Evolutionary conservation across 495 filamentous ascomycete genomes (phyloP).

Genomic region (Cercophora scortea): DNA sequence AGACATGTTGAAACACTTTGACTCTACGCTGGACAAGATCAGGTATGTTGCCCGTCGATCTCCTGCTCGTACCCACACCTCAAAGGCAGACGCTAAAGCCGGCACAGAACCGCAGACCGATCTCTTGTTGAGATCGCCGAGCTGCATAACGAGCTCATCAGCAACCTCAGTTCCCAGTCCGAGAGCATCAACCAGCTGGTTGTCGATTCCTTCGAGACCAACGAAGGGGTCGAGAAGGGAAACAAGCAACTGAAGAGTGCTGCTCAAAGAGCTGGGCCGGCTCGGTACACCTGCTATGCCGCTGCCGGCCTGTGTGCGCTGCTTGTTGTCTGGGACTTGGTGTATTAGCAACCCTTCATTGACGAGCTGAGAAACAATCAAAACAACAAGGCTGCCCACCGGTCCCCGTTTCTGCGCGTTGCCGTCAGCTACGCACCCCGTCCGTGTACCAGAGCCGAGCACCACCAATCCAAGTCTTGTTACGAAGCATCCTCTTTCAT

Average conservation of each 20-base stretch:
- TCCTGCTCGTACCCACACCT: not conserved
- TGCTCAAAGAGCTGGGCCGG: slow-evolving; percentile 70
- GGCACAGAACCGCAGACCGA: slow-evolving; percentile 71
- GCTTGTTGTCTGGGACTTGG: slow-evolving; percentile 87
- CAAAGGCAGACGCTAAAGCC: not conserved
- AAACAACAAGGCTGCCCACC: too few relatives aligned
- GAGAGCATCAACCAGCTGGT: slow-evolving; percentile 83
- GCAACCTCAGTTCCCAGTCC: slow-evolving; percentile 75
- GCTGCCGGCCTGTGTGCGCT: slow-evolving; percentile 73
- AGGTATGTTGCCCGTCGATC: slow-evolving; percentile 43
- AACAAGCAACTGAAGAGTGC: slow-evolving; percentile 90
- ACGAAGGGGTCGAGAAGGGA: slow-evolving; percentile 78
- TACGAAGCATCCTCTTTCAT: too few relatives aligned
- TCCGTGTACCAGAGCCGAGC: too few relatives aligned
- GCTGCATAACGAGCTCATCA: slow-evolving; percentile 78
- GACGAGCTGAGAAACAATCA: too few relatives aligned
- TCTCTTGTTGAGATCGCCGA: slow-evolving; percentile 89
- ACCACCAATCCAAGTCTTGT: too few relatives aligned
- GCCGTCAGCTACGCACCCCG: too few relatives aligned
- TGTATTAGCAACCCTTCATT: slow-evolving; percentile 49
- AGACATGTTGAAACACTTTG: slow-evolving; percentile 83
- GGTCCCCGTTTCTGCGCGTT: too few relatives aligned
- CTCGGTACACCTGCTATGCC: slow-evolving; percentile 81
- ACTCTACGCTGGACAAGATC: slow-evolving; percentile 86
- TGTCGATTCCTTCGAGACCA: slow-evolving; percentile 70